A percentile compares a stretch with the other conserved stretches of the same genome.
phyloP scores from a whole-genome alignment of 139 green algal species.

The Volvox africanus region DNA sequence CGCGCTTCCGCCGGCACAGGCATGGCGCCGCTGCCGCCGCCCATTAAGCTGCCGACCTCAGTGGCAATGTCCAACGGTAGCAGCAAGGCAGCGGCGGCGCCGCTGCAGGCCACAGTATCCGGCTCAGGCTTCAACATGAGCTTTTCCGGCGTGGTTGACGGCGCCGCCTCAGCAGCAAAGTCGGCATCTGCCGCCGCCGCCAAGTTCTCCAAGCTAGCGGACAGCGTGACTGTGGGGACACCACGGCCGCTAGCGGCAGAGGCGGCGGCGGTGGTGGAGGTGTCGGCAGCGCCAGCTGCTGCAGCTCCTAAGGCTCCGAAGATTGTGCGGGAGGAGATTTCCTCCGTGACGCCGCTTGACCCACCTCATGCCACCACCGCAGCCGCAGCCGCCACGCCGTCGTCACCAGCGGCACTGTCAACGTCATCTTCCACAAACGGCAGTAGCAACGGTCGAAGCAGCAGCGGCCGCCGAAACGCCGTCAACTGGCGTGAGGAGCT shows the following conservation, averaged over 20 bases:
- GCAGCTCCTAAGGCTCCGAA: background rate
- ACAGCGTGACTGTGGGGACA: background rate
- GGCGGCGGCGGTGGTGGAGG: background rate
- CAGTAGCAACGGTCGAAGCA: background rate
- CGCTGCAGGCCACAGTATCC: background rate
- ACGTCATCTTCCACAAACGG: background rate
- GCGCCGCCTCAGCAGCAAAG: background rate
- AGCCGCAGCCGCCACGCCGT: background rate
- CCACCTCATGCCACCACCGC: background rate
- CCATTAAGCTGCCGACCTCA: background rate
- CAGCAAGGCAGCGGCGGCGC: background rate
- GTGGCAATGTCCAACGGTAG: background rate
- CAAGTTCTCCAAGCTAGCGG: constrained; percentile 28
- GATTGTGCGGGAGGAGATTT: background rate
- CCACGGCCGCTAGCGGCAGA: background rate
- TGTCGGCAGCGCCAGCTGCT: background rate
- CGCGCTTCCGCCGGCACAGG: constrained; percentile 37
- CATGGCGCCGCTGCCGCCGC: constrained; percentile 10
- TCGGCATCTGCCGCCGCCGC: background rate
- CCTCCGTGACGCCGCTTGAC: background rate
- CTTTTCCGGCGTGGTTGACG: constrained; percentile 5
- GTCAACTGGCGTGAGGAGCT: constrained; percentile 38
- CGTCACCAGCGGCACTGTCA: background rate
- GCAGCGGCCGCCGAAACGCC: background rate
- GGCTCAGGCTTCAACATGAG: background rate